These are phyloP conservation scores for Zymoseptoria brevis DNA, from an alignment of 2,329 filamentous ascomycete species.

Conservation along the genomic window DNA sequence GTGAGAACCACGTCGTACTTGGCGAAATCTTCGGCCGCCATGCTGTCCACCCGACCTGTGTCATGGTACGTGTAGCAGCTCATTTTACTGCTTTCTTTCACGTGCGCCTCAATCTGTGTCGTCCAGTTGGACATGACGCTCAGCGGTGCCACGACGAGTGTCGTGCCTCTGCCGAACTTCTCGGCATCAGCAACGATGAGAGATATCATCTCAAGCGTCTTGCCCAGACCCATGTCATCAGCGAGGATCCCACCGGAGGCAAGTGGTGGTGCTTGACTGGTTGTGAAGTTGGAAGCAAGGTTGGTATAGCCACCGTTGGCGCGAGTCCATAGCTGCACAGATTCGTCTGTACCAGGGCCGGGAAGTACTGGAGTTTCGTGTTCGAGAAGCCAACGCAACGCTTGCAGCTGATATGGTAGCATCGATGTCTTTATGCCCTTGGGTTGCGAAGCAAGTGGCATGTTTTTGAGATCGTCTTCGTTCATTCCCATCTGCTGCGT, in stretches of 20 bases:
- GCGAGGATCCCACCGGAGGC: slow-evolving; percentile 77
- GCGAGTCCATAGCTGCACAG: slow-evolving; percentile 69
- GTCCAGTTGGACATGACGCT: slow-evolving; percentile 89
- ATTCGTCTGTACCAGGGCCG: slow-evolving; percentile 47
- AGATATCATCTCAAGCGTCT: slow-evolving; percentile 79
- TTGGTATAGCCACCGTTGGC: slow-evolving; percentile 47
- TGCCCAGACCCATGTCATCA: slow-evolving; percentile 89
- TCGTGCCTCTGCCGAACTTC: slow-evolving; percentile 45
- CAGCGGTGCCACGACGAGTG: slow-evolving; percentile 73
- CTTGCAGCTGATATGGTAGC: slow-evolving; percentile 73
- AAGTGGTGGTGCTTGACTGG: slow-evolving; percentile 51
- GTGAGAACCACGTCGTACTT: slow-evolving; percentile 72
- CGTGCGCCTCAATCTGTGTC: slow-evolving; percentile 66
- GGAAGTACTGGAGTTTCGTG: slow-evolving; percentile 67
- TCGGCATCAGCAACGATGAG: slow-evolving; percentile 55
- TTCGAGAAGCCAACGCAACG: slow-evolving; percentile 70
- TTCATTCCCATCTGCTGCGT: slow-evolving; percentile 63
- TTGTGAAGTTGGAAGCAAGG: slow-evolving; percentile 62
- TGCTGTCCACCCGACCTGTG: slow-evolving; percentile 45
- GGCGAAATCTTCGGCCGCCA: slow-evolving; percentile 48
- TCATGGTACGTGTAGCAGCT: slow-evolving; percentile 71
- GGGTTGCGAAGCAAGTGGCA: slow-evolving; percentile 68
- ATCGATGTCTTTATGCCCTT: slow-evolving; percentile 55
- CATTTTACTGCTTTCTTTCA: slow-evolving; percentile 54
- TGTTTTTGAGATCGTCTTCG: slow-evolving; percentile 60